A percentile compares a stretch with the other conserved stretches of the same genome.
Evolutionary conservation across 306 rosid species (phyloP).

Genomic region (Quercus mongolica): DNA sequence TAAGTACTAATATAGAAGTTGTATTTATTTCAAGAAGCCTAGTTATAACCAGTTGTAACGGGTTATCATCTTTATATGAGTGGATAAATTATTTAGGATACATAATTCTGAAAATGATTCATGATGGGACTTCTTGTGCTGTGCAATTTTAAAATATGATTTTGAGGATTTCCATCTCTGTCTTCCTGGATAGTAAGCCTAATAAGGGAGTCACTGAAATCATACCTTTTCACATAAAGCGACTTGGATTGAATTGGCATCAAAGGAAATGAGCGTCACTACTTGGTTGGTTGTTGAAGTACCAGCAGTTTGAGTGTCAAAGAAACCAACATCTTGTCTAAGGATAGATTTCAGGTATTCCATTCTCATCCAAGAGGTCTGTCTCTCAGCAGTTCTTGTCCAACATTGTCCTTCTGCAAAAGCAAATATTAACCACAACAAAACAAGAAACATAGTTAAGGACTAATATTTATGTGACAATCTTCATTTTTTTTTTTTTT

Average conservation of each 20-base stretch:
- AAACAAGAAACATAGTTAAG: slow-evolving; percentile 15
- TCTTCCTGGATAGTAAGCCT: not conserved
- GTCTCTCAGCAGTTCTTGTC: slow-evolving; percentile 89
- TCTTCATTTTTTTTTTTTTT: not conserved
- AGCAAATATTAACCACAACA: slow-evolving; percentile 11
- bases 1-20: too few relatives aligned
- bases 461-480: not conserved
- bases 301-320: slow-evolving; percentile 63
- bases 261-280: slow-evolving; percentile 69
- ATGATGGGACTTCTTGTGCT: not conserved
- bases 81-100: too few relatives aligned
- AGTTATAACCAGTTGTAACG: too few relatives aligned
- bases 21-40: too few relatives aligned
- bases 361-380: slow-evolving; percentile 75
- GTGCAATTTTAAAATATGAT: not conserved
- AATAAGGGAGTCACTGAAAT: not conserved
- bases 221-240: slow-evolving; percentile 78
- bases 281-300: slow-evolving; percentile 79
- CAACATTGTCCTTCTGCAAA: slow-evolving; percentile 83
- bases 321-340: slow-evolving; percentile 86
- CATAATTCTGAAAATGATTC: too few relatives aligned
- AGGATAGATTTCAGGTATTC: slow-evolving; percentile 82
- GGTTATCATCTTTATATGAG: too few relatives aligned
- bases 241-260: slow-evolving; percentile 79
- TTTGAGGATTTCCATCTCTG: not conserved